Conservation (phyloP, 306 rosid species). For the Casuarina cunninghamiana region DNA sequence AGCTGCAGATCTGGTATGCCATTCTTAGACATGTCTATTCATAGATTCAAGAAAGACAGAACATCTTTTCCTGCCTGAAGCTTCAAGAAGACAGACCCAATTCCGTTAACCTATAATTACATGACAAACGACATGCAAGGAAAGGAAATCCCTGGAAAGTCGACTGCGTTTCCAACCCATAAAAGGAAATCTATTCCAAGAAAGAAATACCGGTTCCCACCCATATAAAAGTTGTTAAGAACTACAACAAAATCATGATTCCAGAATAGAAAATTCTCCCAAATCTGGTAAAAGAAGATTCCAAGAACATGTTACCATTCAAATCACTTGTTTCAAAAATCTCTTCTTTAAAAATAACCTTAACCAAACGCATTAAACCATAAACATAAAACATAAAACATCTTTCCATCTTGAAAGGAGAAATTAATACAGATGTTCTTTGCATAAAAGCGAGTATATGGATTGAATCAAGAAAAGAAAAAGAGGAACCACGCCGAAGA, state of each 20-base stretch:
- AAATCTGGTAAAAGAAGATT: slow-evolving; percentile 26
- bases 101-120: not conserved
- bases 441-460: not conserved
- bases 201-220: not conserved
- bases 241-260: slow-evolving; percentile 1
- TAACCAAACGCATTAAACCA: not conserved
- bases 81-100: slow-evolving; percentile 3
- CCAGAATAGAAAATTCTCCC: slow-evolving; percentile 21
- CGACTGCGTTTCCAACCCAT: not conserved
- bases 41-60: not conserved
- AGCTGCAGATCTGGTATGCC: slow-evolving; percentile 1
- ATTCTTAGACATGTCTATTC: not conserved
- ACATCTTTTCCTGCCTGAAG: slow-evolving; percentile 1
- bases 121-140: not conserved
- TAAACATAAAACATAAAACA: not conserved
- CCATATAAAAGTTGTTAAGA: slow-evolving; percentile 20
- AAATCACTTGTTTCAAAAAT: not conserved
- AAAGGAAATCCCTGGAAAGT: not conserved
- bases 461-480: no score
- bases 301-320: not conserved
- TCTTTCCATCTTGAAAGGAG: not conserved
- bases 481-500: not conserved
- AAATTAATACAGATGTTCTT: not conserved
- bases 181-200: slow-evolving; percentile 14
- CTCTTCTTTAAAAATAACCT: slow-evolving; percentile 4